Evolutionary conservation across 2,329 filamentous ascomycete genomes (phyloP), one percentile per base, ranked within the genome.

Genomic region (Phyllosticta capitalensis): DNA sequence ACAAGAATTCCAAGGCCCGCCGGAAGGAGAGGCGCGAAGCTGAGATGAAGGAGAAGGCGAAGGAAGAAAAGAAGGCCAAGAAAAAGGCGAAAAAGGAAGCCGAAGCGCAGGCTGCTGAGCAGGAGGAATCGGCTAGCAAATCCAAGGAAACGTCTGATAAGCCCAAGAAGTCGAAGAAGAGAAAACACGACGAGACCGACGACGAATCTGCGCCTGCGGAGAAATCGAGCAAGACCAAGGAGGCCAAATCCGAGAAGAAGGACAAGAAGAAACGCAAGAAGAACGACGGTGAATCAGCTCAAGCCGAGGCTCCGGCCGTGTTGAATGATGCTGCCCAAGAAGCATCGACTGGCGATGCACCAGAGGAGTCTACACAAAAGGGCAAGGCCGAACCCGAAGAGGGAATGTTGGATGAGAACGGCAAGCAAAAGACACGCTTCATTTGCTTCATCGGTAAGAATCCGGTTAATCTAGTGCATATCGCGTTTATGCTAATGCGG

Each of bases 371-470:
- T 26, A 52, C 62, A 22, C 61, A 61, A 38, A 62, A 67, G 55
- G 59, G 54, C 33, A 65, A 67, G 22, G 65, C 65, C 12, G 64
- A 62, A 7, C 10, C 30, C 0, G 10, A 38, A 14, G 30, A 38
- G 5, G 30, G 1, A 38, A 14, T 14, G 17, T 9, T 38, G 30
- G 30, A 60, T 26, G 48, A 60, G 33, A n/a, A 52, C n/a, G 63
- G 65, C 24, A 64, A 63, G n/a, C 56, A 65, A 63, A 79, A 79
- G 61, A 71, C 78, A 17, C 81, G 87, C 62, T 90, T 90, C 76
- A 90, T 91, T 62, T 83, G 87, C 67, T 94, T 94, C 74, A 84
- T 92, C 64, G 30, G 30, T 38, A 38, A 14, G 30, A 14, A 9
- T 7, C 30, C 17, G 30, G 12, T 12, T 1, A 38, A 12, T 38